A percentile compares a stretch with the other conserved stretches of the same genome.
Conservation (phyloP, 106 monocot species). For the Platanthera guangdongensis region DNA sequence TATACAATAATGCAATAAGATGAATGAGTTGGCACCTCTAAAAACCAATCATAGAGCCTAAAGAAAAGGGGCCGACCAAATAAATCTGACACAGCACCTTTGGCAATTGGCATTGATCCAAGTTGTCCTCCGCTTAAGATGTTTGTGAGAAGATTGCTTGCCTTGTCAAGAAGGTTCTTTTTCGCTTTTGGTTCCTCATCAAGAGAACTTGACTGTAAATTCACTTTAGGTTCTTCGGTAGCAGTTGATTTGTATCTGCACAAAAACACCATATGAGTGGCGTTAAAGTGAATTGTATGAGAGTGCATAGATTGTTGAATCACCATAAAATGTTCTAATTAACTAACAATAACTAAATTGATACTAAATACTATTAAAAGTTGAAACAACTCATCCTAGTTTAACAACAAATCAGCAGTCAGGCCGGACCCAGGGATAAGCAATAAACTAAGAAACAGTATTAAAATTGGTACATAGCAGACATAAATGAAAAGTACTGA, state of each 20-base stretch:
- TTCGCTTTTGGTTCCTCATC: slow-evolving; percentile 56
- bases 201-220: slow-evolving; percentile 38
- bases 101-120: slow-evolving; percentile 79
- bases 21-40: slow-evolving; percentile 55
- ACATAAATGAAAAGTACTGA: no score
- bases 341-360: neutral
- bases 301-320: neutral
- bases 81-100: slow-evolving; percentile 87
- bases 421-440: no score
- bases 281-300: neutral
- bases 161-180: slow-evolving; percentile 84
- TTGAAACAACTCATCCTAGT: no score
- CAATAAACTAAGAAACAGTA: no score
- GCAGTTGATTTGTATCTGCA: slow-evolving; percentile 73
- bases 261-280: neutral
- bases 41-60: slow-evolving; percentile 97
- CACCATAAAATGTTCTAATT: neutral
- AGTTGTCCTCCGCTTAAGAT: slow-evolving; percentile 68
- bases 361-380: no score
- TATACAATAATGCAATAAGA: neutral
- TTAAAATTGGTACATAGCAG: no score
- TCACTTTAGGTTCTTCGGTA: slow-evolving; percentile 51
- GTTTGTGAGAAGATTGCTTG: slow-evolving; percentile 95
- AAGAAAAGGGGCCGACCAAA: slow-evolving; percentile 94
- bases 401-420: no score